phyloP scores from a whole-genome alignment of 2,329 filamentous ascomycete genomes.

The Fusarium sp. region DNA sequence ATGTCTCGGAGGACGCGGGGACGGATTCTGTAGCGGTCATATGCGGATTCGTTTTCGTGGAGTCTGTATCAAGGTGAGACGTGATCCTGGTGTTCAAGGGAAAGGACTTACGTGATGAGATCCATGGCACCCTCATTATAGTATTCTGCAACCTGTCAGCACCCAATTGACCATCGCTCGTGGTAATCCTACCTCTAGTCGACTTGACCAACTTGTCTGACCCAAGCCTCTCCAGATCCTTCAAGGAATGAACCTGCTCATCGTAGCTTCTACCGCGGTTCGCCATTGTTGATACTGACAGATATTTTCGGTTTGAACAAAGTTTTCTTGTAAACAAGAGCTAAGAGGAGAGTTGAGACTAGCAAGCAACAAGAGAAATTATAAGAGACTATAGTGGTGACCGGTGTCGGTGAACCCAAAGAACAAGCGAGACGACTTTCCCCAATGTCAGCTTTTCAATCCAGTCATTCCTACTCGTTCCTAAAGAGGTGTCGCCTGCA shows the following conservation, averaged over 20 bases:
- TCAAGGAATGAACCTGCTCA: constrained; percentile 5
- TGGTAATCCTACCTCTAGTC: neutral
- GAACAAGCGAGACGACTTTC: neutral
- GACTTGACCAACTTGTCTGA: constrained; percentile 3
- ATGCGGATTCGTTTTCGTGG: constrained; percentile 15
- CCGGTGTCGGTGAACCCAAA: neutral
- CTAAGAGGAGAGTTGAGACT: neutral
- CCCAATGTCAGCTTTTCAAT: neutral
- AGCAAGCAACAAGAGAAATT: neutral
- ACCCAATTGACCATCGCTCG: neutral
- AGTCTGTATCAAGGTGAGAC: neutral
- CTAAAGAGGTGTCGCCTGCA: neutral
- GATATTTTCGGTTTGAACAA: neutral
- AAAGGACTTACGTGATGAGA: neutral
- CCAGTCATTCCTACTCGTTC: neutral
- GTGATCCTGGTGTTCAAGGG: neutral
- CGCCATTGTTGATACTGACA: constrained; percentile 1
- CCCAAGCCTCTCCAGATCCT: constrained; percentile 15
- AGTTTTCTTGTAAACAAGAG: neutral
- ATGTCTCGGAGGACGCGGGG: constrained; percentile 21
- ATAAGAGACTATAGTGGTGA: neutral
- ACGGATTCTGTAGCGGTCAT: constrained; percentile 24
- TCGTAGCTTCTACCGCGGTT: constrained; percentile 14
- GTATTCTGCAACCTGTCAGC: neutral
- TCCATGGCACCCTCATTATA: constrained; percentile 1